Conservation (phyloP, 2,329 filamentous ascomycete genomes). For the Colletotrichum endophyticum region DNA sequence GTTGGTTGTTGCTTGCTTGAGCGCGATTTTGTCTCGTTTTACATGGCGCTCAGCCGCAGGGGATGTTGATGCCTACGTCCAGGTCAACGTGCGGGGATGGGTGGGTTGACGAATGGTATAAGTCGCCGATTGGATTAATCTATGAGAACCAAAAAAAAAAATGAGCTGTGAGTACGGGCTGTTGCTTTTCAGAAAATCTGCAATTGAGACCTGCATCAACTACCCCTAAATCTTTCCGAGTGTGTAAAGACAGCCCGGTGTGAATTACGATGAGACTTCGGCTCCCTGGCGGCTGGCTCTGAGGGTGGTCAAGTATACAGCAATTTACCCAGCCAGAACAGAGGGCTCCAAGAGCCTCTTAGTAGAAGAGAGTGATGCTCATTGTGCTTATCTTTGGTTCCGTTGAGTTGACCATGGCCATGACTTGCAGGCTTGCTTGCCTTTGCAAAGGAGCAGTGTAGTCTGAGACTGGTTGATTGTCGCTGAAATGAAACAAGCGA, state of each 20-base stretch:
- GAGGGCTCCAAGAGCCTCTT: accelerated
- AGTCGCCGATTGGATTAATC: accelerated
- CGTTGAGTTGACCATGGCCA: background rate
- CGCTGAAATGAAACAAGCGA: background rate
- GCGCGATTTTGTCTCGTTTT: background rate
- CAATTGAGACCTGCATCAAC: accelerated
- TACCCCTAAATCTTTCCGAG: background rate
- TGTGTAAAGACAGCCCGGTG: background rate
- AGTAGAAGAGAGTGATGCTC: background rate
- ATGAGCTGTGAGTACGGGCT: too few species aligned
- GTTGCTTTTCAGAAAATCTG: background rate
- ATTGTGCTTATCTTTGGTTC: background rate
- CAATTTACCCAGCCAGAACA: background rate
- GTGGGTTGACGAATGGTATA: background rate
- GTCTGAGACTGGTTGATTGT: too few species aligned
- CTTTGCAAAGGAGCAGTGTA: background rate
- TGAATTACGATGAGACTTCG: background rate
- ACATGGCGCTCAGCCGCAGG: background rate
- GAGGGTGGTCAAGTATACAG: background rate
- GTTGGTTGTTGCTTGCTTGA: background rate
- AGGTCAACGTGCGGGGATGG: accelerated
- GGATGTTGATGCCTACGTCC: background rate
- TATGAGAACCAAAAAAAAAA: background rate
- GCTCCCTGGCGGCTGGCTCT: accelerated
- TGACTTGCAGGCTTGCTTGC: background rate